A percentile compares a stretch with the other conserved stretches of the same genome.
Evolutionary conservation across 108 stramenopile genomes (phyloP).

Genomic region (Heterococcus sp.): DNA sequence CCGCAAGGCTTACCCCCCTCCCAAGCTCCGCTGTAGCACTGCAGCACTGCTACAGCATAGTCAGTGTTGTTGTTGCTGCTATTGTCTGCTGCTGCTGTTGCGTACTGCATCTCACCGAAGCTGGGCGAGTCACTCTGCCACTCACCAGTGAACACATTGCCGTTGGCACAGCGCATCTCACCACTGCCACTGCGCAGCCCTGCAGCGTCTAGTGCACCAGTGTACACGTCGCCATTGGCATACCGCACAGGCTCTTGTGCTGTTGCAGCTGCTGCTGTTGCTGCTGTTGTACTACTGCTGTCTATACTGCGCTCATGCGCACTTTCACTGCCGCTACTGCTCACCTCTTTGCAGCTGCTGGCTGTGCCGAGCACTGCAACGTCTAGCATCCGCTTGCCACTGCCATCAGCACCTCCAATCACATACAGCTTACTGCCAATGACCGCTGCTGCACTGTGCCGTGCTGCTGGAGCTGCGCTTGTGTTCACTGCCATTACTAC

Average conservation of each 20-base stretch:
- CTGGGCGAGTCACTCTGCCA: slow-evolving; percentile 29
- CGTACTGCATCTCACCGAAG: slow-evolving; percentile 8
- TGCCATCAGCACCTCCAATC: too few relatives aligned
- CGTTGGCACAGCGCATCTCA: slow-evolving; percentile 2
- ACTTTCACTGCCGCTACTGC: neutral
- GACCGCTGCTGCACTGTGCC: too few relatives aligned
- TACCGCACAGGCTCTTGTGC: neutral
- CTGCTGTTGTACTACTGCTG: too few relatives aligned
- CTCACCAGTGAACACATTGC: slow-evolving; percentile 1
- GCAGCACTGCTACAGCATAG: slow-evolving; percentile 1
- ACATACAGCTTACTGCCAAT: too few relatives aligned
- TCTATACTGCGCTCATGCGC: too few relatives aligned
- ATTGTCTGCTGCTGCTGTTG: neutral
- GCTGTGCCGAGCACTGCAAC: neutral
- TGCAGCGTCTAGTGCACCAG: slow-evolving; percentile 11
- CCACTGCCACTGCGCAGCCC: slow-evolving; percentile 18
- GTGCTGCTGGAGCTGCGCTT: too few relatives aligned
- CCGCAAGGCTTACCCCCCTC: slow-evolving; percentile 13
- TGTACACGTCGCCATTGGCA: slow-evolving; percentile 28
- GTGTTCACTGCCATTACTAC: too few relatives aligned
- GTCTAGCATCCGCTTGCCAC: too few relatives aligned
- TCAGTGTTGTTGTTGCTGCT: neutral
- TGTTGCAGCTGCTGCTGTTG: neutral
- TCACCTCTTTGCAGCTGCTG: neutral
- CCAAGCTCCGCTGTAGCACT: slow-evolving; percentile 16